phyloP scores from a whole-genome alignment of 2,329 filamentous ascomycete genomes.

The Nemania diffusa region DNA sequence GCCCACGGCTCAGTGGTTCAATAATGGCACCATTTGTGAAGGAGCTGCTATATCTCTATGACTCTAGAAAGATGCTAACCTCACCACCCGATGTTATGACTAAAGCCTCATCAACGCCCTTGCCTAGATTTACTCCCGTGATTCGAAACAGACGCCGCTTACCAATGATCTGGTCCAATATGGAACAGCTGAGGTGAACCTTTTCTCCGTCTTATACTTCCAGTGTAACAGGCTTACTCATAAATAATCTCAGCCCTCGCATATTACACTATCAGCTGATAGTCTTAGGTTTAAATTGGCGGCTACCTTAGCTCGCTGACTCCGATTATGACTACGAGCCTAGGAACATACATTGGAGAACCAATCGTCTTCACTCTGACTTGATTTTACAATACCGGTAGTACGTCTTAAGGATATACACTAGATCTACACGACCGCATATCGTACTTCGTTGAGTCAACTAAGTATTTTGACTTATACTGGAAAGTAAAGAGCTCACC shows the following conservation, averaged over 20 bases:
- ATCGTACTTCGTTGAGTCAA: constrained; percentile 21
- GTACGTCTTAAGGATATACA: constrained; percentile 28
- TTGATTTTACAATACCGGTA: constrained; percentile 28
- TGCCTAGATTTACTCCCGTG: background rate
- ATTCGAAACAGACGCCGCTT: background rate
- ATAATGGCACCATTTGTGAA: constrained; percentile 60
- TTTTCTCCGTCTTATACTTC: background rate
- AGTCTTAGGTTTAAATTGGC: constrained; percentile 23
- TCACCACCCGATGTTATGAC: too few species aligned
- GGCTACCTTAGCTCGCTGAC: constrained; percentile 29
- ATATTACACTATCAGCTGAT: constrained; percentile 36
- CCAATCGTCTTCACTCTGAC: constrained; percentile 21
- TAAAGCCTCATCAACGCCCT: background rate
- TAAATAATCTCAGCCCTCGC: constrained; percentile 36
- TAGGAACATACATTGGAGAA: constrained; percentile 30
- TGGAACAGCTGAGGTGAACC: constrained; percentile 14
- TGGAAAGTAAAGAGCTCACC: background rate
- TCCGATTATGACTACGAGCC: constrained; percentile 34
- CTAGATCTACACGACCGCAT: constrained; percentile 32
- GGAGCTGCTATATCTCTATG: constrained; percentile 40
- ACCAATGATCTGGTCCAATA: constrained; percentile 17
- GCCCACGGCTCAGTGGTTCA: constrained; percentile 60
- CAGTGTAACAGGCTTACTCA: constrained; percentile 29
- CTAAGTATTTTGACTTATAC: background rate
- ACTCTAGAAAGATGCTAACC: background rate